phyloP scores from a whole-genome alignment of 108 stramenopile species.

The Conticribra guillardii region DNA sequence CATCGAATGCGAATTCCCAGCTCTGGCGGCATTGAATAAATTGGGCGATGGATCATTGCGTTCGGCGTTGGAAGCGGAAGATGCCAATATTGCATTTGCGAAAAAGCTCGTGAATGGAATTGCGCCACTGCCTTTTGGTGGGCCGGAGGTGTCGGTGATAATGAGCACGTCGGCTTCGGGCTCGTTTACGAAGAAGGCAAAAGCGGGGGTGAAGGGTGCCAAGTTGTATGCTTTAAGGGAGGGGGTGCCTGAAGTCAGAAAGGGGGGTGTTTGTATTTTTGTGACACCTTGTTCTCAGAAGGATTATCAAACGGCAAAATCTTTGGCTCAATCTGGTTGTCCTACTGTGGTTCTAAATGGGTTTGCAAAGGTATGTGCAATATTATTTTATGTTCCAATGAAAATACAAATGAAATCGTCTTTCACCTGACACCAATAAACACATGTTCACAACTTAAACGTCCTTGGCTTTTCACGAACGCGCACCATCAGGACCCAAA shows the following conservation, averaged over 20 bases:
- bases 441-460: too few relatives aligned
- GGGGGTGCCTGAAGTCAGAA: slow-evolving; percentile 22
- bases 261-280: slow-evolving; percentile 53
- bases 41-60: slow-evolving; percentile 74
- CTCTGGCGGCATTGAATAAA: slow-evolving; percentile 65
- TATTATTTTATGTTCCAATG: too few relatives aligned
- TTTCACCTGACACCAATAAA: too few relatives aligned
- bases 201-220: slow-evolving; percentile 35
- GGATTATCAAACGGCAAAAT: slow-evolving; percentile 62
- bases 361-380: slow-evolving; percentile 69
- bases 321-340: slow-evolving; percentile 46
- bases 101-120: slow-evolving; percentile 50
- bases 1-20: slow-evolving; percentile 84
- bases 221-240: slow-evolving; percentile 34
- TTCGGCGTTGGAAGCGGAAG: slow-evolving; percentile 70
- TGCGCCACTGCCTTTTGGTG: slow-evolving; percentile 38
- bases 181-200: slow-evolving; percentile 50
- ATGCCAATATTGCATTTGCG: slow-evolving; percentile 63
- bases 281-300: slow-evolving; percentile 56
- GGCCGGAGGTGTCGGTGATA: slow-evolving; percentile 57
- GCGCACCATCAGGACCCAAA: slow-evolving; percentile 59
- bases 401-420: too few relatives aligned
- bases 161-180: slow-evolving; percentile 55
- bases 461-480: too few relatives aligned
- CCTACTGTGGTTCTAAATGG: slow-evolving; percentile 73